Evolutionary conservation across 169 alveolate species (phyloP).

Genomic region (Hepatocystis sp.): DNA sequence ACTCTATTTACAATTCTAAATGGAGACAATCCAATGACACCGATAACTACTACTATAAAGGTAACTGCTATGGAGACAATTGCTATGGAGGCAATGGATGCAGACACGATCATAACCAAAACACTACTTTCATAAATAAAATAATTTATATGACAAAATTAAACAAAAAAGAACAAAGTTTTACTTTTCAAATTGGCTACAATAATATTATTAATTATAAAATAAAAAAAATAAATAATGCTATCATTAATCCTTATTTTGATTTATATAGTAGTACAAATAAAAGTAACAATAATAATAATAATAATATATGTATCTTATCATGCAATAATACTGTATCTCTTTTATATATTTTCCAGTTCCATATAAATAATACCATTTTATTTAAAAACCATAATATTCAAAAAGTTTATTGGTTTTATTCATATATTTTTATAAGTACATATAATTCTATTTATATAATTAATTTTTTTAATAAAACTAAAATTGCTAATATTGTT

Average conservation of each 20-base stretch:
- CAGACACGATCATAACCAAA: too few relatives aligned
- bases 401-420: conserved; percentile 39
- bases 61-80: too few relatives aligned
- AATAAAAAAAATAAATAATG: conserved; percentile 25
- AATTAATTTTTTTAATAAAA: conserved; percentile 38
- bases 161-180: conserved; percentile 23
- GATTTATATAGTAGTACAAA: too few relatives aligned
- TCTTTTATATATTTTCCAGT: conserved; percentile 32
- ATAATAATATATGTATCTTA: conserved; percentile 44
- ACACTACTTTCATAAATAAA: conserved; percentile 1
- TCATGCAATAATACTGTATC: conserved; percentile 34
- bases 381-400: conserved; percentile 34
- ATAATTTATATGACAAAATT: too few relatives aligned
- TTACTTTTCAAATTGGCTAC: conserved; percentile 6
- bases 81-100: too few relatives aligned
- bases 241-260: conserved; percentile 38
- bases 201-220: conserved; percentile 29
- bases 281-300: conserved; percentile 24
- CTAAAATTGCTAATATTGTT: conserved; percentile 32
- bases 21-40: too few relatives aligned
- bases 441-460: conserved; percentile 18
- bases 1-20: too few relatives aligned
- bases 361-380: conserved; percentile 32
- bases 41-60: too few relatives aligned
- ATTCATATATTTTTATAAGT: conserved; percentile 34